These are phyloP conservation scores for Cladosporium sp. DNA, from an alignment of 2,329 filamentous ascomycete genomes.

Conservation along the genomic window DNA sequence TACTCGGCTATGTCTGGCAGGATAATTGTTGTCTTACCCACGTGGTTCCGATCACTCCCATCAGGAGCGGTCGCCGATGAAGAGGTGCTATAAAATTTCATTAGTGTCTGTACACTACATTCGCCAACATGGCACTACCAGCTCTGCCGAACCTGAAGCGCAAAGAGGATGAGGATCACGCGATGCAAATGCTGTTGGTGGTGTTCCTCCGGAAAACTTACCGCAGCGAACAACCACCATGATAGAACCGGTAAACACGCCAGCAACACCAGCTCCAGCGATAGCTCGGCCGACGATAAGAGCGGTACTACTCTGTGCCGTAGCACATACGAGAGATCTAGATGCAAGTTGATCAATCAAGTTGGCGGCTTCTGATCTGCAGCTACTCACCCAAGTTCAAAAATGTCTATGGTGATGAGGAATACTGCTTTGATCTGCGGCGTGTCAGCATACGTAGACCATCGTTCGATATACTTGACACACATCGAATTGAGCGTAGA, in stretches of 20 bases:
- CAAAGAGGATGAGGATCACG: too few relatives aligned
- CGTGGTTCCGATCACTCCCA: constrained; percentile 50
- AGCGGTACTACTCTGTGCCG: background rate
- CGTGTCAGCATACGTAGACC: background rate
- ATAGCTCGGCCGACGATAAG: background rate
- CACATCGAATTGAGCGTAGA: background rate
- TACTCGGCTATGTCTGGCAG: too few relatives aligned
- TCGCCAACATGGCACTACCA: too few relatives aligned
- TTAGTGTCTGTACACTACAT: too few relatives aligned
- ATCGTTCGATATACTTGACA: background rate
- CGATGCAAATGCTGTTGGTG: too few relatives aligned
- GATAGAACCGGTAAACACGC: background rate
- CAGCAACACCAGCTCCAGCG: background rate
- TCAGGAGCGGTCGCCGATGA: constrained; percentile 49
- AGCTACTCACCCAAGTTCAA: background rate
- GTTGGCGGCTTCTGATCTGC: background rate
- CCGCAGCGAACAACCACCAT: background rate
- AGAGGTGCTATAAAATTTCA: constrained; percentile 26
- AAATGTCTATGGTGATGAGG: background rate
- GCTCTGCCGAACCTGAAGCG: too few relatives aligned
- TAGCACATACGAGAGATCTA: background rate
- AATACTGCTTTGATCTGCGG: background rate
- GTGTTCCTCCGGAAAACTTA: background rate
- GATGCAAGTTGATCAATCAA: background rate
- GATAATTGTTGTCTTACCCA: constrained; percentile 30